These are phyloP conservation scores for Aspergillus tamarii DNA, from an alignment of 2,329 filamentous ascomycete species.

Conservation along the genomic window DNA sequence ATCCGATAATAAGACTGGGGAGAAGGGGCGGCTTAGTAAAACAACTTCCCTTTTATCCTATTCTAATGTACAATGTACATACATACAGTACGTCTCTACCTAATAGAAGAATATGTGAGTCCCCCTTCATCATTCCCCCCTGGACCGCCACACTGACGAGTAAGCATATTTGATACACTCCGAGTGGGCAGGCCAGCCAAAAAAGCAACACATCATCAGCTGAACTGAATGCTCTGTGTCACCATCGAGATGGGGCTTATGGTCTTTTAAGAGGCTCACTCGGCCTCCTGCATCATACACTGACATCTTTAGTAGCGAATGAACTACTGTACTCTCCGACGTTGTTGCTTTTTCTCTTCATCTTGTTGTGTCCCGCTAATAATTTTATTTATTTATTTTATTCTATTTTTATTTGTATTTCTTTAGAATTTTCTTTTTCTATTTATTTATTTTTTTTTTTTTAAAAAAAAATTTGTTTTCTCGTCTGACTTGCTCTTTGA, in stretches of 20 bases:
- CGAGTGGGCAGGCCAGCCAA: not conserved
- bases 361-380: not conserved
- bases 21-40: not conserved
- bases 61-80: too few species aligned
- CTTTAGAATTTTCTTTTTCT: too few species aligned
- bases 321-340: not conserved
- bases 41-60: too few species aligned
- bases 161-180: not conserved
- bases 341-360: not conserved
- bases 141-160: not conserved
- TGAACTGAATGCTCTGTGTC: not conserved
- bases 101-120: too few species aligned
- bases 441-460: not conserved
- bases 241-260: not conserved
- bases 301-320: not conserved
- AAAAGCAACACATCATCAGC: constrained; percentile 1
- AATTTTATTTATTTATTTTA: not conserved
- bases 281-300: not conserved
- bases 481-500: not conserved
- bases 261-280: not conserved
- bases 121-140: not conserved
- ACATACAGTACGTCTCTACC: too few species aligned
- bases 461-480: too few species aligned
- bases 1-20: not conserved
- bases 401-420: not conserved